A percentile compares a stretch with the other conserved stretches of the same genome.
phyloP scores from a whole-genome alignment of 441 rosid species.

The Gossypium trilobum region DNA sequence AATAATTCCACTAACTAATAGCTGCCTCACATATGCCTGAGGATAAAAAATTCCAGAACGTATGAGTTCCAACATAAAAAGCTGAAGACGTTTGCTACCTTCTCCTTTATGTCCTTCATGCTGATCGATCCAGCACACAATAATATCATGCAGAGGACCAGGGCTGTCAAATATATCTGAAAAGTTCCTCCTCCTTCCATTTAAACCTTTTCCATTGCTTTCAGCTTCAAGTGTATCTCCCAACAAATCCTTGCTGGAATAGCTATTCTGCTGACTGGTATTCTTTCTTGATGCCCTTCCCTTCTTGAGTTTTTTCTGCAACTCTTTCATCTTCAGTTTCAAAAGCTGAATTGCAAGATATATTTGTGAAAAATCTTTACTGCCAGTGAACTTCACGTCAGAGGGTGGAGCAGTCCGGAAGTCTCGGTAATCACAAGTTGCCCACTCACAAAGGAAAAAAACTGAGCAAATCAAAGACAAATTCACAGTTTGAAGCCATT shows the following conservation, averaged over 20 bases:
- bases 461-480: slow-evolving; percentile 63
- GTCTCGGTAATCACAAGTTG: slow-evolving; percentile 89
- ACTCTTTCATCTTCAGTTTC: slow-evolving; percentile 59
- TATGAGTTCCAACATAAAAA: slow-evolving; percentile 68
- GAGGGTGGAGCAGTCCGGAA: slow-evolving; percentile 55
- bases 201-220: slow-evolving; percentile 18
- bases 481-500: slow-evolving; percentile 67
- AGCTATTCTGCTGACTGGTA: slow-evolving; percentile 25
- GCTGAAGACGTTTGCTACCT: slow-evolving; percentile 69
- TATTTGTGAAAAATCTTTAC: slow-evolving; percentile 75
- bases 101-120: slow-evolving; percentile 74
- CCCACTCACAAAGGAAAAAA: slow-evolving; percentile 97
- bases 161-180: slow-evolving; percentile 77
- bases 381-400: slow-evolving; percentile 69
- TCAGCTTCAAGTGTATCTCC: slow-evolving; percentile 30
- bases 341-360: slow-evolving; percentile 70
- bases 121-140: slow-evolving; percentile 98
- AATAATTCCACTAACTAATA: slow-evolving; percentile 79
- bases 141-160: slow-evolving; percentile 82
- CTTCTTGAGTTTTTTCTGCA: slow-evolving; percentile 35
- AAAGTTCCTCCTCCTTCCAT: slow-evolving; percentile 19
- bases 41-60: slow-evolving; percentile 82
- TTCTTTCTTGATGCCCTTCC: slow-evolving; percentile 32
- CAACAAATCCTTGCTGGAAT: slow-evolving; percentile 23
- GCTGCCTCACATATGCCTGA: slow-evolving; percentile 86